Percentiles rank a stretch among this genome's conserved stretches.
phyloP scores from a whole-genome alignment of 352 stramenopile genomes.

The Albugo laibachii region DNA sequence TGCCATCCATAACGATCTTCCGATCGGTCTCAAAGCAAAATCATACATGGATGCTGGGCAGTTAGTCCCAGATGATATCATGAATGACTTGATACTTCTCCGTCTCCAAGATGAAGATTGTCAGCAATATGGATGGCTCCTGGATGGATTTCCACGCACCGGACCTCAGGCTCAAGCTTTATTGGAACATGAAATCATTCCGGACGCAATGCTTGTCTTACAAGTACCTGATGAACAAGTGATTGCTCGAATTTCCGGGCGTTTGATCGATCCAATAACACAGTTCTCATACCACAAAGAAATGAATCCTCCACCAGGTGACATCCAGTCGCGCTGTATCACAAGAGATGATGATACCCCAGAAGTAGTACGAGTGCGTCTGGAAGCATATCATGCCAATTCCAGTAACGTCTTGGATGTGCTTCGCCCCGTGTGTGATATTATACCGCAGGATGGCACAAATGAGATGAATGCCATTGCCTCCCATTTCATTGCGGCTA shows the following conservation, averaged over 20 bases:
- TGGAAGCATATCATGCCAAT: conserved; percentile 20
- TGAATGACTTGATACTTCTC: conserved; percentile 85
- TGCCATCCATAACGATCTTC: conserved; percentile 44
- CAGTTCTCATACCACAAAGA: conserved; percentile 84
- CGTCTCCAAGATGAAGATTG: conserved; percentile 58
- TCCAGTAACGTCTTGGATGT: conserved; percentile 10
- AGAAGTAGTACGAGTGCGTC: conserved; percentile 75
- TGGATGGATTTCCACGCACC: conserved; percentile 91
- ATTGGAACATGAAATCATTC: conserved; percentile 37
- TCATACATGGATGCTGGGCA: conserved; percentile 81
- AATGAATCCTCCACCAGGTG: conserved; percentile 59
- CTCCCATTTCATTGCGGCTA: conserved; percentile 22
- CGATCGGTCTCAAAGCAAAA: conserved; percentile 67
- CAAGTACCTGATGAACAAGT: conserved; percentile 90
- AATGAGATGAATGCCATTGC: conserved; percentile 28
- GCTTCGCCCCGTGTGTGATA: conserved; percentile 13
- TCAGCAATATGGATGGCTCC: conserved; percentile 56
- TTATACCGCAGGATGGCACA: conserved; percentile 27
- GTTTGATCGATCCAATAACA: conserved; percentile 79
- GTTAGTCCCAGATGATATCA: conserved; percentile 89
- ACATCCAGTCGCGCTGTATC: neutral
- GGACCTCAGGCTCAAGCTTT: conserved; percentile 59
- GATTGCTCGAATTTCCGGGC: conserved; percentile 83
- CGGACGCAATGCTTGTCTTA: conserved; percentile 87
- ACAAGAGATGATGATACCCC: conserved; percentile 78